A percentile compares a stretch with the other conserved stretches of the same genome.
Conservation (phyloP, 2,329 filamentous ascomycete genomes). For the Rhynchosporium agropyri region DNA sequence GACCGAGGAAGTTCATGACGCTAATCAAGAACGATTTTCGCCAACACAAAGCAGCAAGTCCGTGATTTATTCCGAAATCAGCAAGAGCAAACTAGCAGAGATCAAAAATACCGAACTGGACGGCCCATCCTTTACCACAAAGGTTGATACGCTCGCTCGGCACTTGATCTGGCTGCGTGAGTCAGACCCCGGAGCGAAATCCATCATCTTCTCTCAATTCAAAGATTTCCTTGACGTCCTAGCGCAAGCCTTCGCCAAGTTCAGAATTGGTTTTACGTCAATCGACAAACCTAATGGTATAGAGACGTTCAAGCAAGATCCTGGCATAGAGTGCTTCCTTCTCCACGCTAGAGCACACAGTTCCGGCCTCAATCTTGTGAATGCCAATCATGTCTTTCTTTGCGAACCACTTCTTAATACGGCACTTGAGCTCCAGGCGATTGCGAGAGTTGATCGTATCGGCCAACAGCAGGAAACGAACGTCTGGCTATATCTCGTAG, state of each 20-base stretch:
- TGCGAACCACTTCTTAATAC: slow-evolving; percentile 94
- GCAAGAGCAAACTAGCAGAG: slow-evolving; percentile 68
- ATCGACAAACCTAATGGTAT: slow-evolving; percentile 73
- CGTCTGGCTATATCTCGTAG: slow-evolving; percentile 94
- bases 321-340: slow-evolving; percentile 77
- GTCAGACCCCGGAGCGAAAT: slow-evolving; percentile 84
- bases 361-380: slow-evolving; percentile 87
- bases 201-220: slow-evolving; percentile 93
- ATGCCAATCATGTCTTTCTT: slow-evolving; percentile 91
- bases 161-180: slow-evolving; percentile 85
- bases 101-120: slow-evolving; percentile 81
- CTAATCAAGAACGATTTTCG: slow-evolving; percentile 34
- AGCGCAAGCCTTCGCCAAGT: slow-evolving; percentile 66
- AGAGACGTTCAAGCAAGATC: slow-evolving; percentile 74
- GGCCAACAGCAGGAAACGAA: slow-evolving; percentile 87
- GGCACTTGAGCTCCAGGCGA: slow-evolving; percentile 90
- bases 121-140: slow-evolving; percentile 78
- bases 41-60: slow-evolving; percentile 40
- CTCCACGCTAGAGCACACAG: slow-evolving; percentile 88
- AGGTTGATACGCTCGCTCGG: slow-evolving; percentile 80
- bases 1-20: slow-evolving; percentile 51
- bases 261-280: slow-evolving; percentile 72
- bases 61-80: slow-evolving; percentile 77
- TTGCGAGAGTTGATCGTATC: slow-evolving; percentile 92
- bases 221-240: slow-evolving; percentile 78